A percentile compares a stretch with the other conserved stretches of the same genome.
These are phyloP conservation scores for Helicocarpus griseus DNA, from an alignment of 2,329 filamentous ascomycete species.

Conservation along the genomic window DNA sequence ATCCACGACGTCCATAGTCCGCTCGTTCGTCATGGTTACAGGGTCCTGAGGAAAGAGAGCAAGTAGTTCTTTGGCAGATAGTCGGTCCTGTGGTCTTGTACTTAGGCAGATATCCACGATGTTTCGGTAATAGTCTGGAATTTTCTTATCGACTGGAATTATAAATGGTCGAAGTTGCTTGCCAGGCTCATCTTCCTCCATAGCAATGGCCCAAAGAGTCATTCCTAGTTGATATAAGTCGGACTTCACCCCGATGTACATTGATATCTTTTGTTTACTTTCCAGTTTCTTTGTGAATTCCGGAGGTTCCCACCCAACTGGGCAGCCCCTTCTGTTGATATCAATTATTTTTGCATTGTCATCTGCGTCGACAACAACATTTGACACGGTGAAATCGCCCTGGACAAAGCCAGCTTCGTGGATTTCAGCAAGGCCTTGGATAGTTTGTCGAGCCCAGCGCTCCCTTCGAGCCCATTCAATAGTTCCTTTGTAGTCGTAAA, in stretches of 20 bases:
- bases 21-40: neutral
- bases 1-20: neutral
- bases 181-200: constrained; percentile 84
- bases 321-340: constrained; percentile 94
- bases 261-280: constrained; percentile 79
- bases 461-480: constrained; percentile 64
- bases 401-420: constrained; percentile 96
- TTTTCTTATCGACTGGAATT: constrained; percentile 42
- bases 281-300: constrained; percentile 80
- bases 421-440: constrained; percentile 80
- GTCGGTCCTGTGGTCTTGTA: constrained; percentile 60
- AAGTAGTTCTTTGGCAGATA: constrained; percentile 64
- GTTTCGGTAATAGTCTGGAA: constrained; percentile 70
- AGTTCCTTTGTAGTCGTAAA: constrained; percentile 64
- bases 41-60: constrained; percentile 50
- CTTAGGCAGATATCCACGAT: constrained; percentile 70
- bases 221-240: constrained; percentile 94
- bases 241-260: constrained; percentile 97
- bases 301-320: constrained; percentile 93
- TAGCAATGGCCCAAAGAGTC: constrained; percentile 88
- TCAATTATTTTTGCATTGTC: constrained; percentile 95
- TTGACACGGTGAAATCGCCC: constrained; percentile 92
- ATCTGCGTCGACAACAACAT: constrained; percentile 81
- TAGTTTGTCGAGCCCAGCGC: constrained; percentile 84
- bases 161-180: constrained; percentile 60